Evolutionary conservation across 2,329 filamentous ascomycete genomes (phyloP).

Genomic region (Cercospora sp.): DNA sequence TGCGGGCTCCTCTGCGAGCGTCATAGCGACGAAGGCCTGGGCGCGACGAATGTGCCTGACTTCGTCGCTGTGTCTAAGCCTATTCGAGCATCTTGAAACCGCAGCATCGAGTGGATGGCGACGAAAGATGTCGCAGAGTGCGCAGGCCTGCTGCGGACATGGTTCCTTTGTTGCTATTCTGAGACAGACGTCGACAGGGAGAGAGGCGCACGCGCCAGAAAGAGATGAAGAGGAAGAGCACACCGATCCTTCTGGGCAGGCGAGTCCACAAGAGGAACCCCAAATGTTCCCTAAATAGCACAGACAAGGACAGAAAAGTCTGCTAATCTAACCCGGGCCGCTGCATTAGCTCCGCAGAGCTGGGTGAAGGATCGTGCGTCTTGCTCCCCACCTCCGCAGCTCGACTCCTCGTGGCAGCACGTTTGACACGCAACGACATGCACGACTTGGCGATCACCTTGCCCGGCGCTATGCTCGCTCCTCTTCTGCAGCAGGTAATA

Average conservation of each 20-base stretch:
- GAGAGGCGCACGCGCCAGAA: slow-evolving; percentile 11
- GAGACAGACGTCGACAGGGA: slow-evolving; percentile 9
- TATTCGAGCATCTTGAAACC: slow-evolving; percentile 15
- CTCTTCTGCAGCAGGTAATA: slow-evolving; percentile 1
- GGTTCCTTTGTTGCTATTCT: slow-evolving; percentile 21
- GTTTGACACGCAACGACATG: slow-evolving; percentile 14
- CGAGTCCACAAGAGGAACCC: background rate
- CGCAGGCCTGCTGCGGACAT: slow-evolving; percentile 14
- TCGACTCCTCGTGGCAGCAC: slow-evolving; percentile 17
- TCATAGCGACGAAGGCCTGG: background rate
- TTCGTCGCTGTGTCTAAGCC: slow-evolving; percentile 11
- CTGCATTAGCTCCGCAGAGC: background rate
- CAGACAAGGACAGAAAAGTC: background rate
- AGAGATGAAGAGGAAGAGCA: background rate
- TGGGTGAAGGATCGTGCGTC: slow-evolving; percentile 5
- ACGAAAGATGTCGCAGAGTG: slow-evolving; percentile 10
- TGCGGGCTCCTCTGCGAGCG: background rate
- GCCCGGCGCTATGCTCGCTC: slow-evolving; percentile 5
- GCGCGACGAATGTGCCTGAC: background rate
- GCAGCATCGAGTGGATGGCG: slow-evolving; percentile 24
- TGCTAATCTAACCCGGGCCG: slow-evolving; percentile 1
- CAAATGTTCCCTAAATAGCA: slow-evolving; percentile 19
- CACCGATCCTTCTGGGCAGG: background rate
- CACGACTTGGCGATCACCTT: slow-evolving; percentile 8
- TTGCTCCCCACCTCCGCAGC: slow-evolving; percentile 12